Conservation (phyloP, 176 grass and related monocot genomes). For the Lolium perenne region DNA sequence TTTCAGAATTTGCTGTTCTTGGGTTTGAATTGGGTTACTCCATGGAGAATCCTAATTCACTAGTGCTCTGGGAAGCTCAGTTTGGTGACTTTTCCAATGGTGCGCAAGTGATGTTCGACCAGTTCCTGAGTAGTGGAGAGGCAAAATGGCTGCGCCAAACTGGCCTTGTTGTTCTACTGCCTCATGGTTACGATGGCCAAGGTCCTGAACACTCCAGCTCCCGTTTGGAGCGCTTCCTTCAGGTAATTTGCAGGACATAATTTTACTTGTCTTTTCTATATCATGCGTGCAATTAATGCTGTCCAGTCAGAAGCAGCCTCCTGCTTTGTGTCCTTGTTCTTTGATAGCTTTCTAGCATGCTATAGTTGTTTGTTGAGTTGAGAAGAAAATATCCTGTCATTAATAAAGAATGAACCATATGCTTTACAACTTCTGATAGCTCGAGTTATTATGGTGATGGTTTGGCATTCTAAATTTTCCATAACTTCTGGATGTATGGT, state of each 20-base stretch:
- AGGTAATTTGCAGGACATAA: constrained; percentile 50
- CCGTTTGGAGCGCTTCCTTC: constrained; percentile 92
- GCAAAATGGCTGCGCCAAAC: constrained; percentile 95
- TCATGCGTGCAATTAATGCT: constrained; percentile 6
- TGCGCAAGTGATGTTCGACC: constrained; percentile 97
- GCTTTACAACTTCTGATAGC: constrained; percentile 23
- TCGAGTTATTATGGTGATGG: background rate
- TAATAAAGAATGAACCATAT: background rate
- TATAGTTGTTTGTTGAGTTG: background rate
- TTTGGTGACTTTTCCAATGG: constrained; percentile 97
- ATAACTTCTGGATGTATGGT: background rate
- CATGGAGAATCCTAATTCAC: constrained; percentile 98
- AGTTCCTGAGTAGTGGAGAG: constrained; percentile 97
- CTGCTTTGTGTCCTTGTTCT: constrained; percentile 10
- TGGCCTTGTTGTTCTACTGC: constrained; percentile 82
- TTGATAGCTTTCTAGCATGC: background rate
- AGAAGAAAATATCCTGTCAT: background rate
- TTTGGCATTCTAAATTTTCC: background rate
- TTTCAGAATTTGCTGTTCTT: constrained; percentile 98
- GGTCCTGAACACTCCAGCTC: constrained; percentile 95
- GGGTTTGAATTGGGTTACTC: constrained; percentile 98
- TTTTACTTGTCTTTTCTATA: background rate
- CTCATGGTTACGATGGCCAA: constrained; percentile 97
- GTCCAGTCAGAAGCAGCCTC: background rate
- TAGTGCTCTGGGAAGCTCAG: constrained; percentile 96